A percentile compares a stretch with the other conserved stretches of the same genome.
Conservation (phyloP, 306 rosid species). For the Acacia confusa region DNA sequence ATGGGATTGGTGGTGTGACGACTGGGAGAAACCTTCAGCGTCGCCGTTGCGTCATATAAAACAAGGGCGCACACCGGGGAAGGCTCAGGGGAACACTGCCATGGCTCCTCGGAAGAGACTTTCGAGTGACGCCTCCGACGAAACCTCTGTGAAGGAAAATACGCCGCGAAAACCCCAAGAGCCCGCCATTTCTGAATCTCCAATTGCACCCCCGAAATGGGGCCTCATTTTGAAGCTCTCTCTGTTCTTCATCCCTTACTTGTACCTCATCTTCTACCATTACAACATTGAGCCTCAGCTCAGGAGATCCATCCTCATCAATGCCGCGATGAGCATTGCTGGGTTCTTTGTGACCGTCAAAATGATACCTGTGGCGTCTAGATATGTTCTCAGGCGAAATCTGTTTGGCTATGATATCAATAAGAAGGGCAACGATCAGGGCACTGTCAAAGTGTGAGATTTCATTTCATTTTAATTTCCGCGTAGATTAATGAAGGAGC, state of each 20-base stretch:
- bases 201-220: conserved; percentile 71
- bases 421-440: conserved; percentile 84
- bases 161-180: conserved; percentile 30
- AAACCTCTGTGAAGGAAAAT: conserved; percentile 29
- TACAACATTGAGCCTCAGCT: conserved; percentile 62
- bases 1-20: background rate
- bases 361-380: conserved; percentile 85
- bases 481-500: background rate
- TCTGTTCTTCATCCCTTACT: conserved; percentile 59
- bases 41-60: background rate
- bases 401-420: conserved; percentile 90
- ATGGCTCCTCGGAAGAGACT: conserved; percentile 86
- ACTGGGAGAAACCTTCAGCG: background rate
- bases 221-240: conserved; percentile 65
- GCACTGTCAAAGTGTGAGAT: conserved; percentile 80
- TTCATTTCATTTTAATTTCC: background rate
- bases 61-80: no score
- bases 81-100: conserved; percentile 26
- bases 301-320: conserved; percentile 67
- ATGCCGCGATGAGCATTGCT: conserved; percentile 65
- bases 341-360: conserved; percentile 63
- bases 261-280: conserved; percentile 60
- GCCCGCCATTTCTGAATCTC: conserved; percentile 41
- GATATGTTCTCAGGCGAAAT: conserved; percentile 67
- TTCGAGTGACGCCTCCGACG: conserved; percentile 39